Evolutionary conservation across 2,329 filamentous ascomycete genomes (phyloP).

Genomic region (Penicillium brevicompactum): DNA sequence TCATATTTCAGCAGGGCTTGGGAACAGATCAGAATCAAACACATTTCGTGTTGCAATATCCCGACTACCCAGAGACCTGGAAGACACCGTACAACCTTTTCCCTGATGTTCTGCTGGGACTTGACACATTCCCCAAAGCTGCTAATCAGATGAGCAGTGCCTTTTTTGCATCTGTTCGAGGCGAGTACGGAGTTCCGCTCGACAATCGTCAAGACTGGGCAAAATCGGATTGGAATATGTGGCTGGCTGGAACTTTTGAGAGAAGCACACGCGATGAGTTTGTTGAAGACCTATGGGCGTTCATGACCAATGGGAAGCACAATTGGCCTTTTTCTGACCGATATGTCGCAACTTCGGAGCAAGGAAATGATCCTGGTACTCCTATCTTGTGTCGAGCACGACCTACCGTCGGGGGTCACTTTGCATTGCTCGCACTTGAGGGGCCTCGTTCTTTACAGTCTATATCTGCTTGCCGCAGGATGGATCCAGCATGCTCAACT

Average conservation of each 20-base stretch:
- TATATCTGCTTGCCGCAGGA: slow-evolving; percentile 4
- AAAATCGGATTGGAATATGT: slow-evolving; percentile 51
- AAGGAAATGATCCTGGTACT: slow-evolving; percentile 33
- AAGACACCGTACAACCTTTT: slow-evolving; percentile 47
- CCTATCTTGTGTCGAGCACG: slow-evolving; percentile 41
- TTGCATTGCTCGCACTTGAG: slow-evolving; percentile 44
- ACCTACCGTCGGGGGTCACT: slow-evolving; percentile 48
- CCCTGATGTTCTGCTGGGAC: slow-evolving; percentile 42
- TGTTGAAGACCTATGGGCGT: slow-evolving; percentile 45
- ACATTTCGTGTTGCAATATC: slow-evolving; percentile 47
- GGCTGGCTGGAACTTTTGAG: slow-evolving; percentile 40
- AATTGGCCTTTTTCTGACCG: slow-evolving; percentile 49
- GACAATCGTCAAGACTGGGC: slow-evolving; percentile 44
- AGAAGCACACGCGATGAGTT: slow-evolving; percentile 34
- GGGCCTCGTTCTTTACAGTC: slow-evolving; percentile 29
- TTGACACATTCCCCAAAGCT: slow-evolving; percentile 40
- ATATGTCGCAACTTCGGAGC: slow-evolving; percentile 39
- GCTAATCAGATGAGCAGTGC: slow-evolving; percentile 39
- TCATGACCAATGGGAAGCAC: slow-evolving; percentile 46
- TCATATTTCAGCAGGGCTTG: slow-evolving; percentile 38
- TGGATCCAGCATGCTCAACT: background rate
- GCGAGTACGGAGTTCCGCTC: slow-evolving; percentile 42
- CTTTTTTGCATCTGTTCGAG: slow-evolving; percentile 41
- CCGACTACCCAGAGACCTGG: slow-evolving; percentile 34
- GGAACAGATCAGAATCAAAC: slow-evolving; percentile 39